Evolutionary conservation across 1,284 basidiomycete genomes (phyloP).

Genomic region (Melampsora abietis-canadensis): DNA sequence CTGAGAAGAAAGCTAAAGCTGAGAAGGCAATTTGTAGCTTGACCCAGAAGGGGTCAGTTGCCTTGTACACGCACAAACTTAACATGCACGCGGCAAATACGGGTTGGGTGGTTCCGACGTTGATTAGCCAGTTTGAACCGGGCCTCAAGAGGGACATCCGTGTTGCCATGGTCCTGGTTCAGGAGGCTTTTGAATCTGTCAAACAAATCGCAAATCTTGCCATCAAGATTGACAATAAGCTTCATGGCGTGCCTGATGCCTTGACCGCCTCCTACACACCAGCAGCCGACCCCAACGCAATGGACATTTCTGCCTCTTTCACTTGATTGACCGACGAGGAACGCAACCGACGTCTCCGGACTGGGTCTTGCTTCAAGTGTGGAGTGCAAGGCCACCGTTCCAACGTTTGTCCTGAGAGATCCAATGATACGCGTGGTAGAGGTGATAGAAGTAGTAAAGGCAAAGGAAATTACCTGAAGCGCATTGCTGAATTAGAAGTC

Average conservation of each 20-base stretch:
- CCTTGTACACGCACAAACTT: constrained; percentile 14
- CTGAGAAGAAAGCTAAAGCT: too few relatives aligned
- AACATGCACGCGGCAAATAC: neutral
- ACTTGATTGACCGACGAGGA: neutral
- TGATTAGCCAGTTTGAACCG: neutral
- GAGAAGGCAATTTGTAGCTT: neutral
- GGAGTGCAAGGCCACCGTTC: neutral
- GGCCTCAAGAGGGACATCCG: neutral
- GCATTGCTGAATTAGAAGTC: neutral
- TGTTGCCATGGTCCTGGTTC: too few relatives aligned
- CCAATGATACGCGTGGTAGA: neutral
- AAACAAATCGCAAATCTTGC: too few relatives aligned
- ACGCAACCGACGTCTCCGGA: neutral
- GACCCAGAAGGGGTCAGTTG: neutral
- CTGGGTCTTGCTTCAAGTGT: neutral
- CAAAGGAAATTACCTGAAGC: neutral
- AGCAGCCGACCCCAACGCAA: neutral
- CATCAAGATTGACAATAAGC: too few relatives aligned
- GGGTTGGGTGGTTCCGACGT: constrained; percentile 2
- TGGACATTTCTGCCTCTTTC: neutral
- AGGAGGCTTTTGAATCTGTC: too few relatives aligned
- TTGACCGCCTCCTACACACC: neutral
- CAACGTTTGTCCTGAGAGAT: too few relatives aligned
- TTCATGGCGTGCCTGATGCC: neutral
- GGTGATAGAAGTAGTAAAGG: neutral